Conservation (phyloP, 441 rosid species). For the Brassica balearica region DNA sequence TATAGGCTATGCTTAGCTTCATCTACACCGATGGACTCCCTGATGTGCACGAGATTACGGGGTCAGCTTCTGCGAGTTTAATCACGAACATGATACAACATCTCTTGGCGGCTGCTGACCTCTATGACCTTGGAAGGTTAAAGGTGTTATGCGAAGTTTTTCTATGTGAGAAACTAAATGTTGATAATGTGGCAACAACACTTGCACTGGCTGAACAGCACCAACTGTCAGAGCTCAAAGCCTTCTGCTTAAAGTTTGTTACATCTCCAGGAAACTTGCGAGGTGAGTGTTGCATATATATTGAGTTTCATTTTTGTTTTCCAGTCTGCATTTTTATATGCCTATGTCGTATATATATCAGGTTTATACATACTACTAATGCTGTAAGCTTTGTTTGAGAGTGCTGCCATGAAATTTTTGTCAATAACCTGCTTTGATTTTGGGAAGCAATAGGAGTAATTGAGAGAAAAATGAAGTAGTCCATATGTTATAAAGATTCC, state of each 20-base stretch:
- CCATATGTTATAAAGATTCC: background rate
- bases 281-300: conserved; percentile 65
- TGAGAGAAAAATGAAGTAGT: background rate
- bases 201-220: conserved; percentile 94
- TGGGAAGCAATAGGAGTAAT: background rate
- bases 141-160: conserved; percentile 75
- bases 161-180: conserved; percentile 72
- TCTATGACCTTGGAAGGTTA: conserved; percentile 79
- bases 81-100: conserved; percentile 85
- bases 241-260: conserved; percentile 78
- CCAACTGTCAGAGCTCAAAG: conserved; percentile 75
- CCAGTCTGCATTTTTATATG: conserved; percentile 26
- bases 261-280: conserved; percentile 75
- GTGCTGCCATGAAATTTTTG: conserved; percentile 24
- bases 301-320: conserved; percentile 44
- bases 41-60: conserved; percentile 68
- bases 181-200: conserved; percentile 83
- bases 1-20: conserved; percentile 85
- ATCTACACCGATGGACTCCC: conserved; percentile 84
- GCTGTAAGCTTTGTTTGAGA: background rate
- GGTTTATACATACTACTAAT: conserved; percentile 7
- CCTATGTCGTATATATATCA: conserved; percentile 25
- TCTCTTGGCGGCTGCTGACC: conserved; percentile 84
- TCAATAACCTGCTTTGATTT: background rate
- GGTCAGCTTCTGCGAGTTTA: conserved; percentile 59